Evolutionary conservation across 768 basidiomycete genomes (phyloP).

Genomic region (Russula compacta): DNA sequence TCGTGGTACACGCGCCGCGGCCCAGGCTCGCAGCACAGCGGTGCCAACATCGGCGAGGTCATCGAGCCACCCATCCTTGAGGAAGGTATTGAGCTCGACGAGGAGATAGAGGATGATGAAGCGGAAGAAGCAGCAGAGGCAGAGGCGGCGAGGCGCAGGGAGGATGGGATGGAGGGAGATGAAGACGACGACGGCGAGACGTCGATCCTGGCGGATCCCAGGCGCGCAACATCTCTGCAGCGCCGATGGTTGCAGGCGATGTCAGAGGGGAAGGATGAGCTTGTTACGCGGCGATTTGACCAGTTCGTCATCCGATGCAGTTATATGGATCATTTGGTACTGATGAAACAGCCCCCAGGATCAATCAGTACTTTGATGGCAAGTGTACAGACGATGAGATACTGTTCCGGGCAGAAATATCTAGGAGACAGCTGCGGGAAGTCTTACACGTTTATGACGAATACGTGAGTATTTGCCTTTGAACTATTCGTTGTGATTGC

Average conservation of each 20-base stretch:
- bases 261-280: slow-evolving; percentile 69
- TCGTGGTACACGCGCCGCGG: slow-evolving; percentile 39
- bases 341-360: slow-evolving; percentile 36
- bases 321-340: neutral
- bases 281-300: slow-evolving; percentile 66
- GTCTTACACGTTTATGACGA: slow-evolving; percentile 82
- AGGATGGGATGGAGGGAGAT: slow-evolving; percentile 32
- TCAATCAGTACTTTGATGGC: slow-evolving; percentile 91
- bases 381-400: slow-evolving; percentile 90
- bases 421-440: slow-evolving; percentile 73
- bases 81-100: slow-evolving; percentile 28
- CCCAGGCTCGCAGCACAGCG: slow-evolving; percentile 29
- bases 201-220: slow-evolving; percentile 76
- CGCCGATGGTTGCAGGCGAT: slow-evolving; percentile 86
- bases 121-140: slow-evolving; percentile 26
- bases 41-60: slow-evolving; percentile 26
- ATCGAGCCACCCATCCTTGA: slow-evolving; percentile 24
- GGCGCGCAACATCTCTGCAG: slow-evolving; percentile 68
- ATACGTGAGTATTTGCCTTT: slow-evolving; percentile 48
- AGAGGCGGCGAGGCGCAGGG: slow-evolving; percentile 27
- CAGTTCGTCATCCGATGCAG: slow-evolving; percentile 38
- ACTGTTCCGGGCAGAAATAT: slow-evolving; percentile 78
- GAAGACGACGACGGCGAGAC: slow-evolving; percentile 41
- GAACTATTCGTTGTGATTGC: neutral
- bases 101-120: slow-evolving; percentile 23